Evolutionary conservation across 1,284 basidiomycete species (phyloP).

Genomic region (Mycosarcoma mackinlayi): DNA sequence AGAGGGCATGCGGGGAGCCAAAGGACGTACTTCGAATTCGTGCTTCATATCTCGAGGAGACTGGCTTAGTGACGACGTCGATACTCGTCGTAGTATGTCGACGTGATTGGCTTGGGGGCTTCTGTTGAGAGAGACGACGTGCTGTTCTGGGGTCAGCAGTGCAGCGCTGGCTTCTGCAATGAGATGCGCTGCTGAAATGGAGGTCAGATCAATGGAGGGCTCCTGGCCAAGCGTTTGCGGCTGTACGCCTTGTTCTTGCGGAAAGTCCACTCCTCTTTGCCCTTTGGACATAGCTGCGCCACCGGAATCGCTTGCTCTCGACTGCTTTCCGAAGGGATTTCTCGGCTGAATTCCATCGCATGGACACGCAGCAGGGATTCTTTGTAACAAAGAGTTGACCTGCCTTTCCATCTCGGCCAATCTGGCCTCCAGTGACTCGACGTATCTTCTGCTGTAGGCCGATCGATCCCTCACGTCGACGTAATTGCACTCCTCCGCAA

Average conservation of each 20-base stretch:
- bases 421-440: conserved; percentile 45
- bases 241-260: background rate
- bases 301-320: conserved; percentile 9
- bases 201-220: background rate
- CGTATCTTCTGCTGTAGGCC: conserved; percentile 51
- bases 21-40: background rate
- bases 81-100: background rate
- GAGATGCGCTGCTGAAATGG: conserved; percentile 3
- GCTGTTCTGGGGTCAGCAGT: background rate
- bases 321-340: background rate
- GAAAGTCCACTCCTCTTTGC: background rate
- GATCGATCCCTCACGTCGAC: conserved; percentile 45
- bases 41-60: background rate
- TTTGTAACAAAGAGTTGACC: background rate
- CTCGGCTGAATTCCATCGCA: background rate
- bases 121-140: background rate
- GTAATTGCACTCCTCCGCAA: conserved; percentile 46
- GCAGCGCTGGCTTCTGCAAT: conserved; percentile 1
- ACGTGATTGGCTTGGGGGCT: background rate
- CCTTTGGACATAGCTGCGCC: background rate
- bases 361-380: too few relatives aligned
- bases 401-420: conserved; percentile 33
- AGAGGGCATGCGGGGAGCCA: background rate
- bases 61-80: background rate
- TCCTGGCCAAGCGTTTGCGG: background rate